Percentiles rank a stretch among this genome's conserved stretches.
phyloP scores from a whole-genome alignment of 371 early-diverging fungal species.

The Rhizopus delemar region DNA sequence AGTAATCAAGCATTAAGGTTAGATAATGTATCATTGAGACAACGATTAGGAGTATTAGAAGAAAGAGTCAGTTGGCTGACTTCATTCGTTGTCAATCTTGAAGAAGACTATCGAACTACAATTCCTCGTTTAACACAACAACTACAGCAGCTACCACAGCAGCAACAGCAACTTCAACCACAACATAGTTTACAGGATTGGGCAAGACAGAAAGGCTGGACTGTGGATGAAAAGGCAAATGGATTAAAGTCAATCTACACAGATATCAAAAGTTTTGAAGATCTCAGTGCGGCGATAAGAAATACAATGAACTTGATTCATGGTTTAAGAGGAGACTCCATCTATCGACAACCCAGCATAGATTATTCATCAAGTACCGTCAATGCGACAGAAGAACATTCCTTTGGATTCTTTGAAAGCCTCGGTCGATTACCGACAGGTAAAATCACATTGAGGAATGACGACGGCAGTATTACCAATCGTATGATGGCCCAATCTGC shows the following conservation, averaged over 20 bases:
- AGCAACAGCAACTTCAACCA: conserved; percentile 2
- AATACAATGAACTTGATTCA: conserved; percentile 21
- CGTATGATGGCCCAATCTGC: background rate
- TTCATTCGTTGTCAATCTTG: conserved; percentile 12
- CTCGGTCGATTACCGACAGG: conserved; percentile 20
- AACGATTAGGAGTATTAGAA: conserved; percentile 31
- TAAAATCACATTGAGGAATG: background rate
- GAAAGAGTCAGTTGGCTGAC: conserved; percentile 22
- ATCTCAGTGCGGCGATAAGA: conserved; percentile 25
- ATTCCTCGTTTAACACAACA: conserved; percentile 7
- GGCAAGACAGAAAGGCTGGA: conserved; percentile 33
- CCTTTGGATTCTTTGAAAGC: conserved; percentile 33
- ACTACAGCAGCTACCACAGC: conserved; percentile 5
- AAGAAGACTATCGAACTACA: conserved; percentile 18
- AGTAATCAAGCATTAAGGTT: conserved; percentile 27
- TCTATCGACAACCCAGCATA: conserved; percentile 11
- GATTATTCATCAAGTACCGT: background rate
- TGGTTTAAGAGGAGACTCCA: conserved; percentile 9
- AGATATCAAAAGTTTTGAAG: conserved; percentile 29
- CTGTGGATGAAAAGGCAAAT: conserved; percentile 20
- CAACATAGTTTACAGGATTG: conserved; percentile 23
- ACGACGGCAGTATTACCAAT: background rate
- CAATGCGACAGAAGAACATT: conserved; percentile 9
- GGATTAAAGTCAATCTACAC: conserved; percentile 32
- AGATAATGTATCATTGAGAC: conserved; percentile 30